phyloP scores from a whole-genome alignment of 2,329 filamentous ascomycete species.

The Pseudogymnoascus sp. region DNA sequence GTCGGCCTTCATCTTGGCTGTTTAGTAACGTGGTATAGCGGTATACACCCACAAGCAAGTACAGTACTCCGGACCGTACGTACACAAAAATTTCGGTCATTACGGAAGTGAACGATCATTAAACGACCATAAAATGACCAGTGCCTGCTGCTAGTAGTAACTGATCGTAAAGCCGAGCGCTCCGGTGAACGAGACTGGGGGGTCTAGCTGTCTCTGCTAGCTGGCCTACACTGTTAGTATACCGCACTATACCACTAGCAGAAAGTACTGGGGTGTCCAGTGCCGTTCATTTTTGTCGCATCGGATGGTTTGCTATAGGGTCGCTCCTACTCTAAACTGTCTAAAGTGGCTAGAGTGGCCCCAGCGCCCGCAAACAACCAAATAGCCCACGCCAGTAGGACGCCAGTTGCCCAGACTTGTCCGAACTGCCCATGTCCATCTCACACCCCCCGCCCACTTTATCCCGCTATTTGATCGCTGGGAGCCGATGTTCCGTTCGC shows the following conservation, averaged over 20 bases:
- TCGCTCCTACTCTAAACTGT: neutral
- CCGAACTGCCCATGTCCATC: neutral
- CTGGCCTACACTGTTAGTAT: no score
- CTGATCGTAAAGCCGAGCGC: neutral
- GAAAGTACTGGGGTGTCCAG: neutral
- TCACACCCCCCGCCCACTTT: neutral
- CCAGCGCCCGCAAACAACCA: neutral
- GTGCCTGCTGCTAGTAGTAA: neutral
- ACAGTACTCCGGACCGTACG: neutral
- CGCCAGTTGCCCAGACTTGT: neutral
- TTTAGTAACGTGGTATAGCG: neutral
- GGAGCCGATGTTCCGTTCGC: neutral
- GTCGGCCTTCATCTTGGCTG: neutral
- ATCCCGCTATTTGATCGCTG: neutral
- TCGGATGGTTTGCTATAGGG: neutral
- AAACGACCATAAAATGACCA: neutral
- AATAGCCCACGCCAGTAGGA: neutral
- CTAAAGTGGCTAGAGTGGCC: neutral
- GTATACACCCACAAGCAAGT: no score
- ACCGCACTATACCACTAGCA: neutral
- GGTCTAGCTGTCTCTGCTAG: neutral
- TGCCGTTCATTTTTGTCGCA: neutral
- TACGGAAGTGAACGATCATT: neutral
- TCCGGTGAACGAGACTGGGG: neutral
- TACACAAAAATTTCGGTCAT: neutral